Evolutionary conservation across 2,329 filamentous ascomycete species (phyloP).

Genomic region (Pseudocercospora fijiensis): DNA sequence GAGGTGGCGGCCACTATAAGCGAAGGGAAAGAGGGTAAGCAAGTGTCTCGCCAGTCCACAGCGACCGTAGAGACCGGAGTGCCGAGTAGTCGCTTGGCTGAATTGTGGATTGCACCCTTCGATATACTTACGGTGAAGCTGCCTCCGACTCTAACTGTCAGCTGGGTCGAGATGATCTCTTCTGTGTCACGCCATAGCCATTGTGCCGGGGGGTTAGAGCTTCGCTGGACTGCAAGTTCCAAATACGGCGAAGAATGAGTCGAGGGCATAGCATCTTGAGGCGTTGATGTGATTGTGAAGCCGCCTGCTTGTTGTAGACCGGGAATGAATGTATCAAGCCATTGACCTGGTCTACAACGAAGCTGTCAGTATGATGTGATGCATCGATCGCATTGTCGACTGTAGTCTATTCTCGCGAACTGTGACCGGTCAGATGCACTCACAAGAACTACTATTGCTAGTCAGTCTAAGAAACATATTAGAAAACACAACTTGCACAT

Average conservation of each 20-base stretch:
- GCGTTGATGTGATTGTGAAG: constrained; percentile 82
- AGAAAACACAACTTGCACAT: neutral
- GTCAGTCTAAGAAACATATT: constrained; percentile 19
- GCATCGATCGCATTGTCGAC: neutral
- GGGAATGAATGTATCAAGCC: constrained; percentile 80
- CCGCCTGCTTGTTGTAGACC: constrained; percentile 69
- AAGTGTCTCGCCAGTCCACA: neutral
- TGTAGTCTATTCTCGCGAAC: neutral
- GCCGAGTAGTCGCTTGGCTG: neutral
- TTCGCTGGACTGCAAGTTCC: constrained; percentile 75
- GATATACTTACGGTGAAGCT: constrained; percentile 58
- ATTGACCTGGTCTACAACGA: constrained; percentile 66
- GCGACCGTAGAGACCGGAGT: neutral
- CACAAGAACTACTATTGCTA: constrained; percentile 58
- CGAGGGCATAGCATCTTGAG: constrained; percentile 44
- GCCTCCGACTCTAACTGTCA: constrained; percentile 73
- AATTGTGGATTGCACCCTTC: neutral
- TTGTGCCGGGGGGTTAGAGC: constrained; percentile 68
- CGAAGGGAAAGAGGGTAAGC: neutral
- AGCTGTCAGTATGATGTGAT: neutral
- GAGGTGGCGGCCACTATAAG: constrained; percentile 63
- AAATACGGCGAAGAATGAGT: constrained; percentile 52
- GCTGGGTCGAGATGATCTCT: constrained; percentile 57
- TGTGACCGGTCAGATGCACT: neutral
- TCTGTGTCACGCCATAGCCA: constrained; percentile 67